phyloP scores from a whole-genome alignment of 2,329 filamentous ascomycete species.

The Didymella keratinophila region DNA sequence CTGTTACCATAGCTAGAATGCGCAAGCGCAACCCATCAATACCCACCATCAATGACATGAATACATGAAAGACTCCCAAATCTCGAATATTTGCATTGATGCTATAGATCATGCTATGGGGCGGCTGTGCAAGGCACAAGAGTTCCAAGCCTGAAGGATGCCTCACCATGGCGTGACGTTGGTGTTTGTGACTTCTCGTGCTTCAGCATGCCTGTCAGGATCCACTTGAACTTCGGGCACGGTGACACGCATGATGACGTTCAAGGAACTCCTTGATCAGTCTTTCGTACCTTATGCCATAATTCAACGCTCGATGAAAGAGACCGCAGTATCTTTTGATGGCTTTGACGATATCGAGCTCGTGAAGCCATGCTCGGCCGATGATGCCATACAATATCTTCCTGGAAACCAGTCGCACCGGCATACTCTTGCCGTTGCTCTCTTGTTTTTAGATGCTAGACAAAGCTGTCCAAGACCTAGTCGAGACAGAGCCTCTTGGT shows the following conservation, averaged over 20 bases:
- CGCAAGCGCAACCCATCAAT: constrained; percentile 11
- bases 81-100: not conserved
- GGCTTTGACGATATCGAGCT: no score
- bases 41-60: constrained; percentile 13
- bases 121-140: constrained; percentile 5
- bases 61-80: not conserved
- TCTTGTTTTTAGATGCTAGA: no score
- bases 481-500: no score
- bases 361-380: no score
- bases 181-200: constrained; percentile 9
- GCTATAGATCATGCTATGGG: not conserved
- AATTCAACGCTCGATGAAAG: no score
- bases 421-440: no score
- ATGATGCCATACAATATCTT: no score
- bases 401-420: no score
- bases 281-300: no score
- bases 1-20: not conserved
- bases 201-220: constrained; percentile 10
- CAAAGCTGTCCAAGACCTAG: no score
- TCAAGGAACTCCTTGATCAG: not conserved
- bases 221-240: not conserved
- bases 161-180: constrained; percentile 18
- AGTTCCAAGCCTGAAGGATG: constrained; percentile 13
- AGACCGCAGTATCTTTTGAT: no score
- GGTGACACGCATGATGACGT: constrained; percentile 9